Base-by-base conservation (phyloP, 2,329 filamentous ascomycete species). In the Cercospora sp. region DNA sequence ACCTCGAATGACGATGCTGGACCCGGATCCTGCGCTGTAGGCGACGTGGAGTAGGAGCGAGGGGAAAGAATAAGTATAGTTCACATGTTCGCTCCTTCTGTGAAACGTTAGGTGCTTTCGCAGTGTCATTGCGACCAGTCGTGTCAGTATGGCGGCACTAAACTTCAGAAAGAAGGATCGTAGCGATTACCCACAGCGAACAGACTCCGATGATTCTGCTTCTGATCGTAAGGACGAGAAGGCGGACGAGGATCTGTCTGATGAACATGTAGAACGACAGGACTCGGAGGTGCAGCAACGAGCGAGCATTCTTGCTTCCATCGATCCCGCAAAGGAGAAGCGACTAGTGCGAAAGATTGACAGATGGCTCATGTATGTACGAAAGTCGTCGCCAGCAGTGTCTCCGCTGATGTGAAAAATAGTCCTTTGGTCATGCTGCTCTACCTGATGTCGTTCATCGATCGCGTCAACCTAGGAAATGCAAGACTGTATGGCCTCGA, bases 401-500 rank as follows among this genome's bases (percentile, higher is more conserved):
- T n/a, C 20, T 3, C 45, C 5, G 45, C 20, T 51, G 45, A 23
- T 51, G n/a, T 5, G 2, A 12, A 13, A 12, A 2, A 51, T 12
- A 51, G 45, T 51, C 89, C 89, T 0, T 88, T 88, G 80, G 81
- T 92, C 67, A 86, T 92, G 57, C 76, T 92, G 70, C 90, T 93
- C 80, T 92, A 92, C 75, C 91, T 92, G 76, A 83, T 90, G 80
- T 92, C 92, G 79, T 92, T 91, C 78, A 79, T 90, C 13, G 86
- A 89, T 60, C 57, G 65, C 23, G 64, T 67, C 10, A 69, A 67
- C 13, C 62, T 67, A 2, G 69, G 64, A 10, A 67, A 67, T 20
- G 64, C 65, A 13, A 61, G 64, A 20, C 31, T 69, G 10, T 65
- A 57, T 18, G 67, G 67, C 13, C 36, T 69, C 3, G 67, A 67